A percentile compares a stretch with the other conserved stretches of the same genome.
These are phyloP conservation scores for Candida sp. DNA, from an alignment of 1,139 yeast genomes.

Conservation along the genomic window DNA sequence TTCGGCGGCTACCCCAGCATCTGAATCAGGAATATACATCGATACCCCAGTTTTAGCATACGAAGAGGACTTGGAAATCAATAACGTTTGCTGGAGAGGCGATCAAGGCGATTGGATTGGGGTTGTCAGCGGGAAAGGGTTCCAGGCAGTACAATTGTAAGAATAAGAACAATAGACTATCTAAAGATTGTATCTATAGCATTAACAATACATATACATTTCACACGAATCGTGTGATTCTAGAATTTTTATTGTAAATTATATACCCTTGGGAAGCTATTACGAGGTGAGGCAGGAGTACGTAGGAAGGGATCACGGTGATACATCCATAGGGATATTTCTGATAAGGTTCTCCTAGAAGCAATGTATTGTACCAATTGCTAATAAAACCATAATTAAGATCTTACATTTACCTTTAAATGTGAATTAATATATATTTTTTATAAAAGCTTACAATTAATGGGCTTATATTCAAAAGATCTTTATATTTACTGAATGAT, in stretches of 20 bases:
- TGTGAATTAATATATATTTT: too few species aligned
- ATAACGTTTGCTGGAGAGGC: constrained; percentile 72
- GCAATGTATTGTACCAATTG: too few species aligned
- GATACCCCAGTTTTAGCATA: constrained; percentile 53
- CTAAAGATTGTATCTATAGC: background rate
- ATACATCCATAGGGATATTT: too few species aligned
- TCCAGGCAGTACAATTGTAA: constrained; percentile 62
- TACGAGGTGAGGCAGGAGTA: too few species aligned
- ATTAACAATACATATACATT: background rate
- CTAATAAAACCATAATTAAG: too few species aligned
- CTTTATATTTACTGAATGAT: too few species aligned
- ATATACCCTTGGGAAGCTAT: too few species aligned
- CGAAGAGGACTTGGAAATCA: constrained; percentile 65
- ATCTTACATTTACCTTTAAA: too few species aligned
- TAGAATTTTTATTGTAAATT: background rate
- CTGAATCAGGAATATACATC: constrained; percentile 16
- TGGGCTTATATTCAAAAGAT: too few species aligned
- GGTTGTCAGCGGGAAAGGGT: constrained; percentile 72
- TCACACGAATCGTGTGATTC: background rate
- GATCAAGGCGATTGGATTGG: constrained; percentile 77
- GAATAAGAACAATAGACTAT: constrained; percentile 2
- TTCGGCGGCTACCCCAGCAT: constrained; percentile 3
- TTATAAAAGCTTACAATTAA: too few species aligned
- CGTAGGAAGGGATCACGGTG: too few species aligned
- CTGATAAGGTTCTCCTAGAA: too few species aligned